Percentiles rank a stretch among this genome's conserved stretches.
These are phyloP conservation scores for Torulaspora indica DNA, from an alignment of 805 yeast genomes.

Conservation along the genomic window DNA sequence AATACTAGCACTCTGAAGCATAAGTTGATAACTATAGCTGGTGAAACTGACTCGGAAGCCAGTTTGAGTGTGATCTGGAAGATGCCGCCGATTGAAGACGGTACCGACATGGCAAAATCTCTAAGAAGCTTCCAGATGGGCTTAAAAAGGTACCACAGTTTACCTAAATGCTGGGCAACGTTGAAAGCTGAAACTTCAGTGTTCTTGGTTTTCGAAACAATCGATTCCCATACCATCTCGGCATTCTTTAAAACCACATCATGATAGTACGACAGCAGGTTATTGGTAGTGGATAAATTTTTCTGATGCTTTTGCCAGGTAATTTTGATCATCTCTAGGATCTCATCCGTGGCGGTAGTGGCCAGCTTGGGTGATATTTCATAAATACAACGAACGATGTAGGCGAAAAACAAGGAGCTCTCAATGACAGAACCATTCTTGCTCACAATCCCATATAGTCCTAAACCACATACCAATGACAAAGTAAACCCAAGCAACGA, in stretches of 20 bases:
- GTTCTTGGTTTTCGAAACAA: slow-evolving; percentile 24
- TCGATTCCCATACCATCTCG: slow-evolving; percentile 28
- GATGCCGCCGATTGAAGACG: slow-evolving; percentile 31
- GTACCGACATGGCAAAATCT: slow-evolving; percentile 31
- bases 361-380: slow-evolving; percentile 88
- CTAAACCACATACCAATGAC: slow-evolving; percentile 67
- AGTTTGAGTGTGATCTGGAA: slow-evolving; percentile 38
- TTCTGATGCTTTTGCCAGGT: slow-evolving; percentile 36
- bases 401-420: slow-evolving; percentile 78
- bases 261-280: slow-evolving; percentile 31
- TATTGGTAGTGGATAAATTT: slow-evolving; percentile 34
- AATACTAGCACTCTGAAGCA: slow-evolving; percentile 84
- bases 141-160: slow-evolving; percentile 18
- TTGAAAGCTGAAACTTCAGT: slow-evolving; percentile 19
- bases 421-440: slow-evolving; percentile 88
- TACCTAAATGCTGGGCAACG: slow-evolving; percentile 8
- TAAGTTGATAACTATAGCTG: slow-evolving; percentile 75
- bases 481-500: slow-evolving; percentile 81
- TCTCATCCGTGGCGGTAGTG: slow-evolving; percentile 45
- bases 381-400: slow-evolving; percentile 87
- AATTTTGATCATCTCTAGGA: slow-evolving; percentile 38
- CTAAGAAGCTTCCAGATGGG: slow-evolving; percentile 32
- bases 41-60: slow-evolving; percentile 60
- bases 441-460: slow-evolving; percentile 77
- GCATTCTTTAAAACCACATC: slow-evolving; percentile 28